These are phyloP conservation scores for Iberis amara DNA, from an alignment of 441 rosid species.

Conservation along the genomic window DNA sequence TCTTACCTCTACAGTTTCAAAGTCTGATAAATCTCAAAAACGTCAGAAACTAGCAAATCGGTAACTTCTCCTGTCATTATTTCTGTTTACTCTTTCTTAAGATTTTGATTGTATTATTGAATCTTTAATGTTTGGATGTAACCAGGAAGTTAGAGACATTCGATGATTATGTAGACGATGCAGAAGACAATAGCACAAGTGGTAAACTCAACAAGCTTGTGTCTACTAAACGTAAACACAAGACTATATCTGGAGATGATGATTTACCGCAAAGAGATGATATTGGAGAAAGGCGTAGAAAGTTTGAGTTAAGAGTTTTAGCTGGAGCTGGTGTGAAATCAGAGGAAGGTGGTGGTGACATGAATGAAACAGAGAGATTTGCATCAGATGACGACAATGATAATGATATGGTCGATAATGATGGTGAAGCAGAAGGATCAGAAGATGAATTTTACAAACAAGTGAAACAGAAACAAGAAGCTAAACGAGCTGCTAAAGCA, in stretches of 20 bases:
- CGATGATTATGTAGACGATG: conserved; percentile 80
- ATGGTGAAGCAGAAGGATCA: conserved; percentile 28
- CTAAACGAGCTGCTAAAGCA: conserved; percentile 69
- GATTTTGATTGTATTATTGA: conserved; percentile 16
- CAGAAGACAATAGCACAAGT: conserved; percentile 36
- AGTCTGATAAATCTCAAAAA: conserved; percentile 44
- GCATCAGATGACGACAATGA: conserved; percentile 32
- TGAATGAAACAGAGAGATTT: conserved; percentile 29
- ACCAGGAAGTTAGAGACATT: conserved; percentile 69
- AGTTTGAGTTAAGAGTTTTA: conserved; percentile 72
- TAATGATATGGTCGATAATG: conserved; percentile 36
- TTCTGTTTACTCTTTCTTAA: conserved; percentile 15
- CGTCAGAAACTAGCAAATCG: conserved; percentile 48
- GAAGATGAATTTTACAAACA: conserved; percentile 70
- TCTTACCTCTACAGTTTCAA: conserved; percentile 38
- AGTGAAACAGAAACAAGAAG: conserved; percentile 47
- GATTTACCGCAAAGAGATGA: conserved; percentile 90
- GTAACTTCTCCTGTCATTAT: conserved; percentile 33
- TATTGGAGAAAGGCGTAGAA: conserved; percentile 86
- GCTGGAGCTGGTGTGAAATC: conserved; percentile 72
- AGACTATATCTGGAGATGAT: conserved; percentile 79
- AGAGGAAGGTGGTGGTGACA: conserved; percentile 47
- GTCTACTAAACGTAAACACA: conserved; percentile 44
- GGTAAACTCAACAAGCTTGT: conserved; percentile 49
- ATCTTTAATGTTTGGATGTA: conserved; percentile 15